A percentile compares a stretch with the other conserved stretches of the same genome.
Conservation (phyloP, 2,329 filamentous ascomycete species). For the Colletotrichum liriopes region DNA sequence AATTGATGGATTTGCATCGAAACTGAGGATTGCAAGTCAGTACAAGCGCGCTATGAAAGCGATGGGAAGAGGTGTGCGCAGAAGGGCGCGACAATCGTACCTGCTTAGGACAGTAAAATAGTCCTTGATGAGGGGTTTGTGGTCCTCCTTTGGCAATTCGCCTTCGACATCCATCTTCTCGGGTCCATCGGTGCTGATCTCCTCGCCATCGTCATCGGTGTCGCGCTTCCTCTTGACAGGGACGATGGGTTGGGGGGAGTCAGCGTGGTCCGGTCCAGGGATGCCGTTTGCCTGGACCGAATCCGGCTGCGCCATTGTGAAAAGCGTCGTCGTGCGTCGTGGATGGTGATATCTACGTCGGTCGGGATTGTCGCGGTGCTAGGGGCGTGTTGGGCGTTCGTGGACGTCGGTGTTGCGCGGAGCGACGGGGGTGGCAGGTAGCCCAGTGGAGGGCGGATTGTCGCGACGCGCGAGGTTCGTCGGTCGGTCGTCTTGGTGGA, state of each 20-base stretch:
- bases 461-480: constrained; percentile 45
- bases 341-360: constrained; percentile 15
- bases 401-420: constrained; percentile 36
- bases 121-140: constrained; percentile 56
- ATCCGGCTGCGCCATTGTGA: constrained; percentile 60
- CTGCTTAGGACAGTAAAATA: constrained; percentile 57
- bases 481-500: constrained; percentile 53
- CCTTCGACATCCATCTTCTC: constrained; percentile 49
- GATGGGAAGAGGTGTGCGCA: background rate
- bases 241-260: constrained; percentile 52
- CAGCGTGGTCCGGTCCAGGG: constrained; percentile 53
- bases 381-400: constrained; percentile 15
- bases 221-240: constrained; percentile 74
- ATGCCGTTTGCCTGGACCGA: constrained; percentile 60
- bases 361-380: constrained; percentile 23
- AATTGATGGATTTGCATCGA: constrained; percentile 69
- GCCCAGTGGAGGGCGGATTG: constrained; percentile 43
- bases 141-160: constrained; percentile 45
- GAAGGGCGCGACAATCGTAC: constrained; percentile 49
- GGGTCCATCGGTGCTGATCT: constrained; percentile 47
- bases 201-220: constrained; percentile 60
- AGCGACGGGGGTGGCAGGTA: constrained; percentile 42
- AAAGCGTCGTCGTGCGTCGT: constrained; percentile 32
- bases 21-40: constrained; percentile 59
- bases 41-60: constrained; percentile 26